phyloP scores from a whole-genome alignment of 2,329 filamentous ascomycete genomes.

The Aureobasidium vineae region DNA sequence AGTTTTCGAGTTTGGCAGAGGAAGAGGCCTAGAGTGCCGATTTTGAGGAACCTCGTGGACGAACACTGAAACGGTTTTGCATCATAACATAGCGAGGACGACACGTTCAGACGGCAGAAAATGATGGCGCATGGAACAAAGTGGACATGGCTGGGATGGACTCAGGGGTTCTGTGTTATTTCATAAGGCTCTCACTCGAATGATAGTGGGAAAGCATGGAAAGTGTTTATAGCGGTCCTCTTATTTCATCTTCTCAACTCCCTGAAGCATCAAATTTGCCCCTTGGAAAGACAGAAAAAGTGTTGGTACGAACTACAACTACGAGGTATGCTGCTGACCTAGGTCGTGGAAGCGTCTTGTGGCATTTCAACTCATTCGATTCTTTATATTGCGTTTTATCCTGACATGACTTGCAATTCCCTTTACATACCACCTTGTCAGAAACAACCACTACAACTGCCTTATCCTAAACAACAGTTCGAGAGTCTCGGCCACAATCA shows the following conservation, averaged over 20 bases:
- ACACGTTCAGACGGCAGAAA: background rate
- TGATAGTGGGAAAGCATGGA: conserved; percentile 16
- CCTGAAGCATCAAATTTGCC: background rate
- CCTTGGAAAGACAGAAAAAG: background rate
- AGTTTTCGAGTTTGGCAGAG: background rate
- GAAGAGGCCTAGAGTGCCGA: background rate
- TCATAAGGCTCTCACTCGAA: background rate
- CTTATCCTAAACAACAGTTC: no score
- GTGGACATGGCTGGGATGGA: conserved; percentile 6
- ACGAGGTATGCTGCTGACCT: no score
- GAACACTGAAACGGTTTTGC: conserved; percentile 4
- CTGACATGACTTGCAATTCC: no score
- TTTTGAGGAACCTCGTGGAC: background rate
- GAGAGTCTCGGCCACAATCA: no score
- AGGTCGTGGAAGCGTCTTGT: no score
- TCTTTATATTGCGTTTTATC: no score
- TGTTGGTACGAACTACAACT: background rate
- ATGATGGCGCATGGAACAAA: conserved; percentile 14
- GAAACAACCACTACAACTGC: no score
- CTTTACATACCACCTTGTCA: no score
- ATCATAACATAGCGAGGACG: background rate
- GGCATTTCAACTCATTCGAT: no score
- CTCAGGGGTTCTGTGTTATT: background rate
- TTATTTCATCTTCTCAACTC: background rate
- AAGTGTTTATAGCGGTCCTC: conserved; percentile 17